Base-by-base conservation (phyloP, 2,329 filamentous ascomycete species). In the Alternaria sp. region DNA sequence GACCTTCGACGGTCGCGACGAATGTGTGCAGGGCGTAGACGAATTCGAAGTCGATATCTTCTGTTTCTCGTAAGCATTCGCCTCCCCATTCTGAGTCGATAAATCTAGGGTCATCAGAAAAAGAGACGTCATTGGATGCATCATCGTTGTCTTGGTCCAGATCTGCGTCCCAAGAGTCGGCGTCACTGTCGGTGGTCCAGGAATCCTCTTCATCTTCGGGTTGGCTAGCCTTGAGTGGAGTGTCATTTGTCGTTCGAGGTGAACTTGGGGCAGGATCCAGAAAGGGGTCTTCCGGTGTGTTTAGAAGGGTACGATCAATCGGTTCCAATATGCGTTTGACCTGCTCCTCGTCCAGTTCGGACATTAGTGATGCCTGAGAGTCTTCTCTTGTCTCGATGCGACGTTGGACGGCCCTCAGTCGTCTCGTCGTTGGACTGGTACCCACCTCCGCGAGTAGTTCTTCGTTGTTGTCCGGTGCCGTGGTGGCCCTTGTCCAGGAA, bases 21-120 rank as follows among this genome's bases (percentile, higher is more conserved):
- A 99, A 99, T 3, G 94, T 99, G 78, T 98, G 95, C 59, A 99
- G 85, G 28, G 95, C 95, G 82, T 99, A 99, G 62, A 99, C 95
- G 81, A 98, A 98, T 79, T 98, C 94, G 83, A 99, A 98, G 85
- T 99, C 95, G 81, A 99, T 99, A 75, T 99, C 95, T 87, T 99
- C 95, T 98, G 84, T 80, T 80, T 90, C 86, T 86, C 88, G 91
- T 97, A 93, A 97, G 93, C 89, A 90, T 83, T 91, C 87, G 81
- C 86, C 86, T 79, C 85, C 88, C 89, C 89, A 94, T 61, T 88
- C 89, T 70, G 87, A 88, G 78, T 91, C 88, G 84, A 91, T 79
- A 79, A 87, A 91, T 80, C 84, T 84, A 61, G 85, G 76, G 74
- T 91, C 84, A 77, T 84, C 77, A 79, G 81, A 80, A 78, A 84